phyloP scores from a whole-genome alignment of 169 alveolate species.

The Prorocentrum cordatum region DNA sequence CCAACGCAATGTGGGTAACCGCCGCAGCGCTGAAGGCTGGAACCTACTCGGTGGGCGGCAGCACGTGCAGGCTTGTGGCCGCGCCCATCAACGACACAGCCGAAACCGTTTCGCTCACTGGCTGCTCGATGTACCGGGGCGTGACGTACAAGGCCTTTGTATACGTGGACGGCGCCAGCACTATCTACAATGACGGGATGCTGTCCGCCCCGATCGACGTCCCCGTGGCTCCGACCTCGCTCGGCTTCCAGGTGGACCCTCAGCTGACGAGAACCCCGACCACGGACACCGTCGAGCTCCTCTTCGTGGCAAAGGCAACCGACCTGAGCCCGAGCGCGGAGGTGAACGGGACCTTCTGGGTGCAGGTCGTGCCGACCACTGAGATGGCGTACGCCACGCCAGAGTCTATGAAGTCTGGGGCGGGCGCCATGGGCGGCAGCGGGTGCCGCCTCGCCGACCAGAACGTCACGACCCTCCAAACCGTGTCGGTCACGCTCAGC shows the following conservation, averaged over 20 bases:
- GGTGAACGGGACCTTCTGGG: neutral
- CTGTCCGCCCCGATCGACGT: neutral
- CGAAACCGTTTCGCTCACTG: neutral
- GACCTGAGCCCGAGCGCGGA: no score
- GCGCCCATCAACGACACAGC: neutral
- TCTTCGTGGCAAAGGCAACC: neutral
- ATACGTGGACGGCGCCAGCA: constrained; percentile 24
- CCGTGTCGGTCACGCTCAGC: neutral
- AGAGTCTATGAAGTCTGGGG: neutral
- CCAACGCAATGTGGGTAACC: neutral
- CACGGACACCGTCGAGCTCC: neutral
- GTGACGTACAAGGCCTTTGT: constrained; percentile 19
- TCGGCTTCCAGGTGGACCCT: neutral
- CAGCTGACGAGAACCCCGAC: no score
- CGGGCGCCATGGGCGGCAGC: neutral
- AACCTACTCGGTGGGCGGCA: neutral
- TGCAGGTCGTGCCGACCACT: neutral
- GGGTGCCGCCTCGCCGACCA: neutral
- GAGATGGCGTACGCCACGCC: neutral
- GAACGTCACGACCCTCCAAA: neutral
- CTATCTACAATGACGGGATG: neutral
- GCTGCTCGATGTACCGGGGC: constrained; percentile 33
- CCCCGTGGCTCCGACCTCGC: neutral
- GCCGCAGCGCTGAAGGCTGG: constrained; percentile 14
- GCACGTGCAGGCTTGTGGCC: neutral